Evolutionary conservation across 768 basidiomycete genomes (phyloP), one percentile per base, ranked within the genome.

Genomic region (Rhodotorula graminis): DNA sequence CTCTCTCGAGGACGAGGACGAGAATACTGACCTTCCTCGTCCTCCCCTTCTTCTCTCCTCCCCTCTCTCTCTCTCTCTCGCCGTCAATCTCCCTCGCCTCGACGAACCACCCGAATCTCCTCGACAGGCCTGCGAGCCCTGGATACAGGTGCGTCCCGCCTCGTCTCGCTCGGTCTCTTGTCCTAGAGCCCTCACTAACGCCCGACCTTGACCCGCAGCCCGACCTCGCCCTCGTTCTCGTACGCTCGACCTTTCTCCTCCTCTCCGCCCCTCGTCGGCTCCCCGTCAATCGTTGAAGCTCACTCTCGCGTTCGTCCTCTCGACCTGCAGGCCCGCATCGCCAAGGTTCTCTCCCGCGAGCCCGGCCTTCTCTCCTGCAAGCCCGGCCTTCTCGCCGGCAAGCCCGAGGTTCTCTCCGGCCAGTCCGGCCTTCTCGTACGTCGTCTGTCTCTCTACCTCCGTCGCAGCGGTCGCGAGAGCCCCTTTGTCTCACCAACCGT

Each of bases 241-340:
- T 73, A 92, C 33, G 88, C 91, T n/a, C 92, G 37, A 9, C 5
- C 91, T n/a, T 78, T 79, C n/a, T n/a, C n/a, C n/a, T n/a, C 31
- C 75, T 69, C 18, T 78, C 75, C 67, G 77, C 78, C n/a, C 79
- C 78, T 23, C 23, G 76, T 78, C 5, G n/a, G n/a, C 63, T 59
- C 27, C 73, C 73, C 4, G 33, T 31, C 18, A 52, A 59, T 49
- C 65, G 55, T 21, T 61, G 92, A 9, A 37, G 37, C 37, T 37
- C 4, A 71, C 59, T 50, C 23, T 23, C 25, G 50, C 46, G 12
- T 27, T n/a, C 27, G 3, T 27, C 25, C 9, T 52, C 50, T 52
- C 23, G 14, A 2, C 50, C 14, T 12, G 25, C 37, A 59, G 58
- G 40, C 58, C 58, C 7, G 58, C 58, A 16, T 59, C 58, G 1